Base-by-base conservation (phyloP, 768 basidiomycete species). In the Xerocomellus chrysenteron region DNA sequence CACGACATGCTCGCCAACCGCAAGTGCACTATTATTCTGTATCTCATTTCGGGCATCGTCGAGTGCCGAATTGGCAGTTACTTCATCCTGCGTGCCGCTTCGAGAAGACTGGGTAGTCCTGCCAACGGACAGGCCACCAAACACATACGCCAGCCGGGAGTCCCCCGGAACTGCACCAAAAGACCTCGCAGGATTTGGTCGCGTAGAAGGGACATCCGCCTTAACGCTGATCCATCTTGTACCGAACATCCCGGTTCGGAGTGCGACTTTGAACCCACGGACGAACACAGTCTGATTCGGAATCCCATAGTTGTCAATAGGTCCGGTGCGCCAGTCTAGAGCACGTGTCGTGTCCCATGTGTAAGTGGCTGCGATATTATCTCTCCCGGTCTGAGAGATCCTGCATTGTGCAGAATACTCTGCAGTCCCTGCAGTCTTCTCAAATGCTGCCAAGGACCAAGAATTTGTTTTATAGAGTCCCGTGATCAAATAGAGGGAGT, bases 401-500 rank as follows among this genome's bases (percentile, higher is more conserved):
- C 39, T 65, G 30, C 63, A 62, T 4, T 55, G 45, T 0, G 56
- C 59, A 5, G 48, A 26, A 13, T 54, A 42, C 3, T 58, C 50
- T 4, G 30, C 49, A 2, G 9, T 49, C 1, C 52, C 56, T 3
- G 12, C 35, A 2, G 44, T 30, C 39, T 58, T 44, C 24, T 48
- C 52, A 14, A 59, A 66, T 9, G 65, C 55, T 3, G 70, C 72
- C 19, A 70, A 52, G 19, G 69, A 70, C 71, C 72, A 73, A 6
- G 68, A 62, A 3, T 13, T 32, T 2, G 50, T 12, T 32, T 52
- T 56, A 24, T 45, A 16, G 5, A 41, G 4, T 17, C 41, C 56
- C 1, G 56, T 73, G 30, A 73, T 66, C 28, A 73, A 48, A 36
- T 73, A 73, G 2, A 70, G 61, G 7, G 67, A 60, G 28, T 69